Evolutionary conservation across 306 rosid genomes (phyloP).

Genomic region (Datisca glomerata): DNA sequence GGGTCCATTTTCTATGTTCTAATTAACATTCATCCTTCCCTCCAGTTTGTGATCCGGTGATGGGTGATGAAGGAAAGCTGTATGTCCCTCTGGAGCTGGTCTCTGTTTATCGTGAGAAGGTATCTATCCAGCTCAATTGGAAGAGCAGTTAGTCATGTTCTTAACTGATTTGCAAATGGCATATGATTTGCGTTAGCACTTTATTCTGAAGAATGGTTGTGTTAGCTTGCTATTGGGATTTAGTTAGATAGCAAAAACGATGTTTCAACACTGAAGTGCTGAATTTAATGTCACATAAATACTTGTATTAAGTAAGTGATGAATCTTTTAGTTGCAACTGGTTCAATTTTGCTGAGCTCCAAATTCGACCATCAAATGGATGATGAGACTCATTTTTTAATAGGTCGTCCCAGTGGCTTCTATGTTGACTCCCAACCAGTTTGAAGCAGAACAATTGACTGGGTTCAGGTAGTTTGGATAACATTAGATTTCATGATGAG

Average conservation of each 20-base stretch:
- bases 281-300: neutral
- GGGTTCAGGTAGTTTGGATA: slow-evolving; percentile 42
- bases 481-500: slow-evolving; percentile 11
- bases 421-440: slow-evolving; percentile 96
- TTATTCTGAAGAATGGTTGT: neutral
- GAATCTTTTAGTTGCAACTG: neutral
- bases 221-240: neutral
- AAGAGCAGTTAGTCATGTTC: no score
- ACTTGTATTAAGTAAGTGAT: neutral
- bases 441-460: slow-evolving; percentile 86
- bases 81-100: slow-evolving; percentile 77
- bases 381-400: slow-evolving; percentile 13
- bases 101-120: slow-evolving; percentile 91
- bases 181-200: neutral
- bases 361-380: slow-evolving; percentile 3
- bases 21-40: no score
- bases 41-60: slow-evolving; percentile 93
- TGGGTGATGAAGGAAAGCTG: slow-evolving; percentile 97
- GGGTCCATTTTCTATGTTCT: no score
- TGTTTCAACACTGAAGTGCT: neutral
- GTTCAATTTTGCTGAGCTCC: neutral
- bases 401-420: slow-evolving; percentile 95
- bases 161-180: no score
- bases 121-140: slow-evolving; percentile 13
- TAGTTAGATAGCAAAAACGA: neutral